A percentile compares a stretch with the other conserved stretches of the same genome.
Conservation (phyloP, 139 green algal genomes). For the Tetraselmis chui region DNA sequence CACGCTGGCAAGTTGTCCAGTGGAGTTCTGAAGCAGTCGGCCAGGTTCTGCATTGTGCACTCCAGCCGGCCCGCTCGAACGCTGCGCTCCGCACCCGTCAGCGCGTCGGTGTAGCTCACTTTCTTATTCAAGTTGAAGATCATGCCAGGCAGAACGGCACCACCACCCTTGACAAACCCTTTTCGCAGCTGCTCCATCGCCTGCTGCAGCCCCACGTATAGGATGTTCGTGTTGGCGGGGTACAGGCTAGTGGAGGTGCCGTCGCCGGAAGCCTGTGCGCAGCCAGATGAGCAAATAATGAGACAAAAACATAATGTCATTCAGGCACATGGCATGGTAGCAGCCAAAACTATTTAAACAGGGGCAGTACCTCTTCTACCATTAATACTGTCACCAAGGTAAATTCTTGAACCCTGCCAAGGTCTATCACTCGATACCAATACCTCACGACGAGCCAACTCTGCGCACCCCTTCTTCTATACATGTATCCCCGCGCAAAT, state of each 20-base stretch:
- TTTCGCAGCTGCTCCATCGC: constrained; percentile 15
- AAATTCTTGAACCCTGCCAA: too few relatives aligned
- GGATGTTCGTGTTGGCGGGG: constrained; percentile 97
- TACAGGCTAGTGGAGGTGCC: constrained; percentile 47
- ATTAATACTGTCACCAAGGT: too few relatives aligned
- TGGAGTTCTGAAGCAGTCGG: constrained; percentile 55
- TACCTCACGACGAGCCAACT: too few relatives aligned
- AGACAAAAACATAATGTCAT: too few relatives aligned
- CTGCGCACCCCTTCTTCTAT: too few relatives aligned
- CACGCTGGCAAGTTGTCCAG: background rate
- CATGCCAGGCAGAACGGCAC: constrained; percentile 75
- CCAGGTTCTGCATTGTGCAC: constrained; percentile 96
- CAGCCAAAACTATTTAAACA: too few relatives aligned
- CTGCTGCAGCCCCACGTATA: constrained; percentile 74
- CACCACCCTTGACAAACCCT: background rate
- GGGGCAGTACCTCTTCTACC: too few relatives aligned
- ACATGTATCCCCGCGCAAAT: too few relatives aligned
- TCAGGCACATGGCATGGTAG: too few relatives aligned
- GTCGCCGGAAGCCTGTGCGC: background rate
- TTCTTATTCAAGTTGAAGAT: constrained; percentile 98
- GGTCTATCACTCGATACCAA: too few relatives aligned
- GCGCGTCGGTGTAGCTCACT: constrained; percentile 37
- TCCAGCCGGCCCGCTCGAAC: constrained; percentile 82
- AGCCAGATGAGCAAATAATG: too few relatives aligned
- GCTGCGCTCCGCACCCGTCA: constrained; percentile 25